Evolutionary conservation across 2,329 filamentous ascomycete genomes (phyloP), one percentile per base, ranked within the genome.

Genomic region (Acrodontium crateriforme): DNA sequence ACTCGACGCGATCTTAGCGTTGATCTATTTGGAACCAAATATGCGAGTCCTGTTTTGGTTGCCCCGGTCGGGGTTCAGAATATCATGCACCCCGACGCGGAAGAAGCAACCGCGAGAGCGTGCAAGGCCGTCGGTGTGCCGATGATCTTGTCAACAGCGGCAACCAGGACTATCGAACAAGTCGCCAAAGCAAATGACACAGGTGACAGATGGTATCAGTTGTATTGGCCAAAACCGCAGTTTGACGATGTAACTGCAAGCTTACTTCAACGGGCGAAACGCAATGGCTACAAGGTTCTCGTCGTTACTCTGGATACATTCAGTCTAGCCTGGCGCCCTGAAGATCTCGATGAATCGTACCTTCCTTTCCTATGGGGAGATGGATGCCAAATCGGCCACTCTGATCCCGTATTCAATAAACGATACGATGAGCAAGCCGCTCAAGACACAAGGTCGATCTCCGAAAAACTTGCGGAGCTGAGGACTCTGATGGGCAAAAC

Each of bases 241-340:
- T 66, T 70, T 30, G 65, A 82, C 28, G 67, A 74, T 3, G 58
- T 82, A 30, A 82, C 77, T 0, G 55, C 64, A 0, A 77, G 69
- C 2, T 54, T 83, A 10, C 59, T 83, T 4, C 46, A 52, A 2
- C 63, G 76, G 0, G 78, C 76, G 1, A 71, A 70, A 44, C 58
- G 54, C 0, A 63, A 58, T 17, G 77, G 75, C 1, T 82, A 65
- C 51, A 62, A 60, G 16, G 72, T 71, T 1, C 58, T 82, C 0
- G 67, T 83, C 6, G 72, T 83, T 1, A 83, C 78, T 0, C 58
- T 82, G 0, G 78, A 83, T 49, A 81, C 75, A 0, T 79, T 70
- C 52, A 63, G 64, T 9, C 59, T 83, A 18, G 67, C 66, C 1
- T 84, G 77, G 76, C 61, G 78, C 19, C 77, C 76, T 7, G 29